Evolutionary conservation across 129 eudicot genomes (phyloP), one percentile per base, ranked within the genome.

Genomic region (Ambrosia artemisiifolia): DNA sequence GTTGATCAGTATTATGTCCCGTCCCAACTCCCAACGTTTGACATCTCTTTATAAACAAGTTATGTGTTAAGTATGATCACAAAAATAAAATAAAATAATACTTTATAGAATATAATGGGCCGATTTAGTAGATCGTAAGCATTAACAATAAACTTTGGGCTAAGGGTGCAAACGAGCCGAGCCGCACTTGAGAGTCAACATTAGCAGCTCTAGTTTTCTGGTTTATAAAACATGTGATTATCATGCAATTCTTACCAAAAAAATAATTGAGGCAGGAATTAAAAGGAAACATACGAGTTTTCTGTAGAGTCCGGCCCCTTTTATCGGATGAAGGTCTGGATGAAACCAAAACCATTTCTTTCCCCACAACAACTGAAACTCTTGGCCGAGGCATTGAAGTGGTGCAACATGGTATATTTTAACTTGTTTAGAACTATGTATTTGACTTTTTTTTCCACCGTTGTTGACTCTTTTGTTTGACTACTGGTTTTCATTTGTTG

Each of bases 281-380:
- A 53, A 95, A 95, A 85, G 99, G 99, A 61, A 95, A 88, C 70
- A 95, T 95, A 28, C 81, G 99, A 60, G 99, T 95, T 17, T 95
- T 95, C 78, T 95, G 99, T 72, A 83, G 99, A 80, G 99, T 95
- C 48, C 84, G 99, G 12, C 99, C 99, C 35, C 60, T 86, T 36
- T 77, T 95, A 73, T 79, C 78, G 49, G 96, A 95, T 47, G 99
- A 90, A 65, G 90, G 84, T 32, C 80, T 66, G 67, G 86, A 68
- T 11, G 97, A 86, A 19, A 69, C 70, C 35, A 88, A 92, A 70
- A 82, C 68, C n/a, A 46, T 95, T 47, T 74, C 86, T 65, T 95
- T 88, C 68, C 99, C 99, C 4, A 79, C 88, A 18, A 34, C 96
- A 40, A 85, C 78, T 11, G 97, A 95, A 82, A 72, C 85, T 35